Conservation (phyloP, 2,329 filamentous ascomycete species). For the Talaromyces sp. region DNA sequence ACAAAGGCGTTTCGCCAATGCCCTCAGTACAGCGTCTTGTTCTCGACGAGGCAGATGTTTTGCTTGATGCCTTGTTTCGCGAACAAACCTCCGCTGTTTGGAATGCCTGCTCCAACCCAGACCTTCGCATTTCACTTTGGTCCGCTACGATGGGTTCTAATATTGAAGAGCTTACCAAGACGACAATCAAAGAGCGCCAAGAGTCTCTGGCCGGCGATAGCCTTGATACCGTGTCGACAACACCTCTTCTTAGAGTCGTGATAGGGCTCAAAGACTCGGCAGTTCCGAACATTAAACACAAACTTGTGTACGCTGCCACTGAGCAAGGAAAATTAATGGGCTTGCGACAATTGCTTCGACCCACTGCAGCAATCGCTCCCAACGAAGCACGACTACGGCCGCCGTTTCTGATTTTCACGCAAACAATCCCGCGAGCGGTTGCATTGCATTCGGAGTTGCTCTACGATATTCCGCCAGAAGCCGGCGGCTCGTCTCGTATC, state of each 20-base stretch:
- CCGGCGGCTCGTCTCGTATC: conserved; percentile 76
- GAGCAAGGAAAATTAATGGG: conserved; percentile 92
- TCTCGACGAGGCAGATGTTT: conserved; percentile 90
- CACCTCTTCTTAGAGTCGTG: conserved; percentile 71
- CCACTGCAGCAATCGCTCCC: conserved; percentile 51
- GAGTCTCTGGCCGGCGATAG: conserved; percentile 27
- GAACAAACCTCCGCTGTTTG: conserved; percentile 83
- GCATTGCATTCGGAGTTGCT: conserved; percentile 84
- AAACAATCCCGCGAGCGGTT: conserved; percentile 85
- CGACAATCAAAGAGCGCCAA: conserved; percentile 57
- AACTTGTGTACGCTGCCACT: conserved; percentile 82
- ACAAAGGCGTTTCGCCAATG: conserved; percentile 45
- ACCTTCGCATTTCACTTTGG: conserved; percentile 77
- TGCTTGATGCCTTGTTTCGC: conserved; percentile 84
- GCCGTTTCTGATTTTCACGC: conserved; percentile 91
- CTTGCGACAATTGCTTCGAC: conserved; percentile 81
- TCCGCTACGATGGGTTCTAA: conserved; percentile 96
- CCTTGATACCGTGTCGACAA: conserved; percentile 13
- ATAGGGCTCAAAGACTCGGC: conserved; percentile 96
- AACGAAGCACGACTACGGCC: conserved; percentile 58
- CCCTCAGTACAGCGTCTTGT: conserved; percentile 68
- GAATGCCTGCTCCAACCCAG: conserved; percentile 65
- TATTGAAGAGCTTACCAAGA: conserved; percentile 70
- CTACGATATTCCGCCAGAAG: conserved; percentile 87
- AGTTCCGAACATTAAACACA: conserved; percentile 85